A percentile compares a stretch with the other conserved stretches of the same genome.
These are phyloP conservation scores for Calonectria fujianensis DNA, from an alignment of 2,329 filamentous ascomycete species.

Conservation along the genomic window DNA sequence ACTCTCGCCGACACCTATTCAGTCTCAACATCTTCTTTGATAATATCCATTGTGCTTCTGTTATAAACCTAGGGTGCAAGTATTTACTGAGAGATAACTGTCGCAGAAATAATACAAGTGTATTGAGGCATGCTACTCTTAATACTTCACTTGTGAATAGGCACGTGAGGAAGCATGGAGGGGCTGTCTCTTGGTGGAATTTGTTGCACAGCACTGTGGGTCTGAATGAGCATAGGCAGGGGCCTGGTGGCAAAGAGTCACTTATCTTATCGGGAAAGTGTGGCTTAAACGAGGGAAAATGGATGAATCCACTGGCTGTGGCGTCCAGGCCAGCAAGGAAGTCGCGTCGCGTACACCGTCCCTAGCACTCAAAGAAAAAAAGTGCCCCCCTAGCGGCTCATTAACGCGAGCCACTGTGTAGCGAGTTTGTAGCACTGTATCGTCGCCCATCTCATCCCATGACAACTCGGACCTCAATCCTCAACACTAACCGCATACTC, in stretches of 20 bases:
- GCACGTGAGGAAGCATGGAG: constrained; percentile 24
- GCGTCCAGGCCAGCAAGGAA: constrained; percentile 2
- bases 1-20: no score
- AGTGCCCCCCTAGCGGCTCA: constrained; percentile 25
- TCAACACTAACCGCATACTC: constrained; percentile 36
- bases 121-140: constrained; percentile 45
- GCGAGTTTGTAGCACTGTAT: constrained; percentile 41
- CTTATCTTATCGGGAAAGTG: constrained; percentile 24
- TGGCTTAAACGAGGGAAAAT: constrained; percentile 7
- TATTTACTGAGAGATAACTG: constrained; percentile 42
- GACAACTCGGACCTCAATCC: constrained; percentile 28
- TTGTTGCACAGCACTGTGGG: background rate
- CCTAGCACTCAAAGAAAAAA: constrained; percentile 29
- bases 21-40: constrained; percentile 66
- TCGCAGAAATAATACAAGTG: constrained; percentile 41
- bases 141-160: constrained; percentile 51
- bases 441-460: constrained; percentile 36
- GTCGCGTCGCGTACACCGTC: constrained; percentile 38
- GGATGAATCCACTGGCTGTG: background rate
- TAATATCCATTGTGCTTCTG: constrained; percentile 76
- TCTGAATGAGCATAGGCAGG: background rate
- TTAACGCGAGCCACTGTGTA: constrained; percentile 43
- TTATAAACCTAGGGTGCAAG: constrained; percentile 38
- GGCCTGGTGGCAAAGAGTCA: background rate
- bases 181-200: background rate